Evolutionary conservation across 805 yeast genomes (phyloP), one percentile per base, ranked within the genome.

Genomic region (Hanseniaspora taiwanica): DNA sequence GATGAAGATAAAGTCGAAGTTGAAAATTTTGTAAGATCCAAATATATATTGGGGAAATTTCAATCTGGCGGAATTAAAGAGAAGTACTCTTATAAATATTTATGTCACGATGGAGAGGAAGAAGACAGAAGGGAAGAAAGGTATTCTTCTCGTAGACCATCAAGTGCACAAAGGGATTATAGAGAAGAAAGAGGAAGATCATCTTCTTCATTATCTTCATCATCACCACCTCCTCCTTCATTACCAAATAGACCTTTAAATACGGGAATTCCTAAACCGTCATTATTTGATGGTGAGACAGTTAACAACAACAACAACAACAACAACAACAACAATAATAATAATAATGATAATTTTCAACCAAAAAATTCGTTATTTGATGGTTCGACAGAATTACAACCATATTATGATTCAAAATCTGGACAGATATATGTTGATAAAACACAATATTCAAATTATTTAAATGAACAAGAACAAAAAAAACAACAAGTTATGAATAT

Each of bases 351-450:
- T 34, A 45, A 40, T 38, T 39, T 39, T 21, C 52, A 46, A 36
- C 54, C 46, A 19, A 50, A 29, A 40, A 48, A 44, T 44, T 61
- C 51, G 9, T 53, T 47, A 6, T 55, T 52, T 38, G 55, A 51
- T 43, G 52, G 61, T 27, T 42, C 62, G 45, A 60, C 71, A 56
- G 39, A 80, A 64, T 56, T 75, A 66, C 58, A 80, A 62, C 89
- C 79, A 51, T 81, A 76, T 53, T 66, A 78, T 17, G 87, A 81
- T 49, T 85, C 86, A 2, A 62, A 69, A 6, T 78, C 85, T 0
- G 87, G 89, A 10, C 69, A 74, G 37, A 58, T 78, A 3, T 81
- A 80, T 49, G 72, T 80, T 27, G 87, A 81, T 50, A 69, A 76
- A 9, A 74, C 71, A 16, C 47, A 34, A 27, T 48, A 32, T 42